phyloP scores from a whole-genome alignment of 306 rosid genomes.

The Quercus rubra region DNA sequence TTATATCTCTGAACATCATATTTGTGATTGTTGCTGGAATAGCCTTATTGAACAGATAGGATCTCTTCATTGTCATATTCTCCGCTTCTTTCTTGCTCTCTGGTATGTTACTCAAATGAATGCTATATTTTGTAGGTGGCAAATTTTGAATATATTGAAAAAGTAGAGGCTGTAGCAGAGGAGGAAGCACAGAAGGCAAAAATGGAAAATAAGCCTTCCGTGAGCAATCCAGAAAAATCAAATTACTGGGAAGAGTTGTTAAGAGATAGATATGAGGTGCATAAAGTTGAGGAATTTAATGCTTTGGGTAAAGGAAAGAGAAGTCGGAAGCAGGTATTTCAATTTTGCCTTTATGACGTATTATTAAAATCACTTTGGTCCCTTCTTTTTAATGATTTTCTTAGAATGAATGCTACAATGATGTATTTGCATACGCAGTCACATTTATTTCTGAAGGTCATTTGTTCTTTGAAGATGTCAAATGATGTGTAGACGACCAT shows the following conservation, averaged over 20 bases:
- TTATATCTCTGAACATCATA: neutral
- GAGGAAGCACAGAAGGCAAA: constrained; percentile 71
- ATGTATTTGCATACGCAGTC: neutral
- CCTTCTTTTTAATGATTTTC: neutral
- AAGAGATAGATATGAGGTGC: constrained; percentile 79
- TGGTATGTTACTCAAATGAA: constrained; percentile 5
- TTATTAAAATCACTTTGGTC: constrained; percentile 3
- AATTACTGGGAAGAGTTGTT: constrained; percentile 95
- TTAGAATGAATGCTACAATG: neutral
- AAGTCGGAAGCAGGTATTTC: constrained; percentile 82
- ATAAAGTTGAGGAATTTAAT: constrained; percentile 83
- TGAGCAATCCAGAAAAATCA: constrained; percentile 56
- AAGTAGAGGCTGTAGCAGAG: constrained; percentile 71
- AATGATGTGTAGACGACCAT: neutral
- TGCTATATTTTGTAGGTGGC: constrained; percentile 67
- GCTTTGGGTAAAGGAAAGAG: constrained; percentile 96
- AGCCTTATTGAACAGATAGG: neutral
- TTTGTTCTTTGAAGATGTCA: neutral
- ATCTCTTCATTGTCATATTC: neutral
- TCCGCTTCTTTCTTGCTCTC: constrained; percentile 2
- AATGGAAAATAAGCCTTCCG: constrained; percentile 32
- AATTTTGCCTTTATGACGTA: constrained; percentile 1
- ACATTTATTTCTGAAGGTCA: neutral
- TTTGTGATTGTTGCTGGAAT: neutral
- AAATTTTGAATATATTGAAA: constrained; percentile 92